Percentiles rank a stretch among this genome's conserved stretches.
Evolutionary conservation across 495 filamentous ascomycete species (phyloP).

Genomic region (Hyaloscypha finlandica): DNA sequence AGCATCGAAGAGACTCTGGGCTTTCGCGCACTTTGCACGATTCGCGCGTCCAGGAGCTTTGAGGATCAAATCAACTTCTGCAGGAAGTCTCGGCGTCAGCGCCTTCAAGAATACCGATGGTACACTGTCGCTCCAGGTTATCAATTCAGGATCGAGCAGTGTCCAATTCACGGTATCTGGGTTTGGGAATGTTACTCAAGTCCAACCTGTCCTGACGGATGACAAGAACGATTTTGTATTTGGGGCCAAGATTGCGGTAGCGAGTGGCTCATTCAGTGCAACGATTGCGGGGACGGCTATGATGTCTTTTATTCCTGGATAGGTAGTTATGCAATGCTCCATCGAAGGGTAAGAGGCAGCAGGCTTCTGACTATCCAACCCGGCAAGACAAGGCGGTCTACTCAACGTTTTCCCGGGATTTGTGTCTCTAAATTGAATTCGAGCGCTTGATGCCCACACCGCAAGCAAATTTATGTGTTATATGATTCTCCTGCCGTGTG

Average conservation of each 20-base stretch:
- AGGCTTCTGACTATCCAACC: too few species aligned
- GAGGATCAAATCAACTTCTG: conserved; percentile 36
- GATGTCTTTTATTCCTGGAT: conserved; percentile 2
- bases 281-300: not conserved
- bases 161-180: not conserved
- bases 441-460: too few species aligned
- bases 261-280: not conserved
- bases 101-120: conserved; percentile 52
- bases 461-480: too few species aligned
- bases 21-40: conserved; percentile 46
- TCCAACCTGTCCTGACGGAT: not conserved
- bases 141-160: conserved; percentile 3
- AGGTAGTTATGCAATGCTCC: not conserved
- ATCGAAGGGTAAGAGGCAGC: too few species aligned
- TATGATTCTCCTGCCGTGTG: too few species aligned
- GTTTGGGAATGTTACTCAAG: not conserved
- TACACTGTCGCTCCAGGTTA: not conserved
- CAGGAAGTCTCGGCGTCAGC: conserved; percentile 39
- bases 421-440: too few species aligned
- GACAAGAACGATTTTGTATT: conserved; percentile 2
- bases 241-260: not conserved
- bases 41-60: conserved; percentile 50
- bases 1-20: conserved; percentile 50
- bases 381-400: too few species aligned
- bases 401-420: too few species aligned